Percentiles rank a stretch among this genome's conserved stretches.
phyloP scores from a whole-genome alignment of 257 asterid genomes.

The Gentiana dahurica region DNA sequence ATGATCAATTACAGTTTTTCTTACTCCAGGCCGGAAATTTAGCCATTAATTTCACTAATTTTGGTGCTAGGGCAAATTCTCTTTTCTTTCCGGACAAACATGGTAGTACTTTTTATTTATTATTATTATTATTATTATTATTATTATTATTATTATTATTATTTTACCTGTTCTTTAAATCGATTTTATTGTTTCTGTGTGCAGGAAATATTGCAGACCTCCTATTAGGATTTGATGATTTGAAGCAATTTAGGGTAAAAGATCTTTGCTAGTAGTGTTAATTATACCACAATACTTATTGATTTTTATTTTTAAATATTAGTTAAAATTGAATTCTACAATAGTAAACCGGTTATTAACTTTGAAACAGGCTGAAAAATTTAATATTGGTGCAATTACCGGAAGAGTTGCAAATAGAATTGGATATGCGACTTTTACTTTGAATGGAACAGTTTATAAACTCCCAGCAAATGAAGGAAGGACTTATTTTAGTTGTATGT shows the following conservation, averaged over 20 bases:
- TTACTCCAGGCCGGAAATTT: neutral
- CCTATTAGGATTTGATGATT: neutral
- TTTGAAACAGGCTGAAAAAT: neutral
- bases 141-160: neutral
- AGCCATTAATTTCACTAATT: neutral
- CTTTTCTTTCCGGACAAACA: no score
- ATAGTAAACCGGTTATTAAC: neutral
- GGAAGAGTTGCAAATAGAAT: constrained; percentile 28
- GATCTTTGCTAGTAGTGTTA: neutral
- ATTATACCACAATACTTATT: neutral
- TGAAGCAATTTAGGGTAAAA: constrained; percentile 3
- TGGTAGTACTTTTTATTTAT: neutral
- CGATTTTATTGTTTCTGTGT: no score
- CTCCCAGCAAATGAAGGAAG: constrained; percentile 16
- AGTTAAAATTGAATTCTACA: neutral
- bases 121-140: no score
- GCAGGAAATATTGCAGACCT: constrained; percentile 4
- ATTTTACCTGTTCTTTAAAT: neutral
- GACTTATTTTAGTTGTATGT: constrained; percentile 13
- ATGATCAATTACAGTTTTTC: neutral
- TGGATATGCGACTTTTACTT: constrained; percentile 13
- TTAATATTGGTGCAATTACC: constrained; percentile 14
- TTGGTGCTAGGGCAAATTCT: neutral
- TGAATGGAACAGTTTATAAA: constrained; percentile 18
- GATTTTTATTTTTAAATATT: neutral